Percentiles rank a stretch among this genome's conserved stretches.
phyloP scores from a whole-genome alignment of 345 rosid genomes.

The Nasturtium officinale region DNA sequence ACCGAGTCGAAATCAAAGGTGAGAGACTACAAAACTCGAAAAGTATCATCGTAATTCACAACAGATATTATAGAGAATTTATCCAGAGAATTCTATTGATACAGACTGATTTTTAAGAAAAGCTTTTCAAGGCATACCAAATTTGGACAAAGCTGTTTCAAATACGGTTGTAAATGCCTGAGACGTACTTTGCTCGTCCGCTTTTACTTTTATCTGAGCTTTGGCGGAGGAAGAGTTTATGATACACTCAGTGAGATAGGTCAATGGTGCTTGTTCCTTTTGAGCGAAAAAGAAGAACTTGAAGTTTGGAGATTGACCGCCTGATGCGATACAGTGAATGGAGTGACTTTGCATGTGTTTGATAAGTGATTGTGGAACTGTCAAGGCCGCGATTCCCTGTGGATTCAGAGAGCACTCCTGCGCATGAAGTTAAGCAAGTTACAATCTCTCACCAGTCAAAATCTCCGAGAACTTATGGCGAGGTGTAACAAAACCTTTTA shows the following conservation, averaged over 20 bases:
- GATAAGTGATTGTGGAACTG: constrained; percentile 74
- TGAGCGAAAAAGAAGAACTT: constrained; percentile 96
- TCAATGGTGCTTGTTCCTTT: constrained; percentile 69
- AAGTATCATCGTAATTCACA: constrained; percentile 24
- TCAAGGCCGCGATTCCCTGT: constrained; percentile 68
- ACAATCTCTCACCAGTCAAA: constrained; percentile 1
- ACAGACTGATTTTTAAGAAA: not conserved
- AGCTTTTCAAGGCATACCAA: constrained; percentile 46
- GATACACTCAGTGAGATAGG: constrained; percentile 78
- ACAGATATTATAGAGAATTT: constrained; percentile 26
- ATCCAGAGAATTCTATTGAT: constrained; percentile 16
- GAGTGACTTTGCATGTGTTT: constrained; percentile 85
- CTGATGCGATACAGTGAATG: constrained; percentile 91
- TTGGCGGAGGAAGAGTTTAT: constrained; percentile 78
- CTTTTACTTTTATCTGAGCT: constrained; percentile 78
- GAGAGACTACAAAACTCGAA: constrained; percentile 31
- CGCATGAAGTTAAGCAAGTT: constrained; percentile 26
- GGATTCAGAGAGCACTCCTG: constrained; percentile 73
- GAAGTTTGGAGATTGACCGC: constrained; percentile 86
- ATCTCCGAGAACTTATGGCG: not conserved
- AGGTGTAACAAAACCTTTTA: not conserved
- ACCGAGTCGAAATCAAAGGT: not conserved
- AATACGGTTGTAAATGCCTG: constrained; percentile 59
- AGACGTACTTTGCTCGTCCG: constrained; percentile 76
- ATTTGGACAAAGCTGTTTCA: constrained; percentile 70